Base-by-base conservation (phyloP, 2,329 filamentous ascomycete genomes). In the Elsinoe necatrix region DNA sequence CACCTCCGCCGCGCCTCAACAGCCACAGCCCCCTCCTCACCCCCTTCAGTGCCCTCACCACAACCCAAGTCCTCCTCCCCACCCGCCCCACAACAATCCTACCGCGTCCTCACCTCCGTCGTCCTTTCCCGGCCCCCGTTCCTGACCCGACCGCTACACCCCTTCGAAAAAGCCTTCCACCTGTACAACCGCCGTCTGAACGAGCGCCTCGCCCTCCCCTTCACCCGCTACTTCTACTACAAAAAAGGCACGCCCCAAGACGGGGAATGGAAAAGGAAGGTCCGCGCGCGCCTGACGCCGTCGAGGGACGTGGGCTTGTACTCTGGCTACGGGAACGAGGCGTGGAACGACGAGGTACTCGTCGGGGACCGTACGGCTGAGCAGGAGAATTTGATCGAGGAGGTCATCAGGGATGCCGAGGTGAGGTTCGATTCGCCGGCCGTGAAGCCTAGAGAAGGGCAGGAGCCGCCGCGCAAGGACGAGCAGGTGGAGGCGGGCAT, bases 101-200 rank as follows among this genome's bases (percentile, higher is more conserved):
- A 77, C 63, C 68, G 68, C 29, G 62, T 78, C 57, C 70, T 73
- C 51, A 79, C 84, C 58, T 87, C 89, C 61, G 79, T 96, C 59
- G 82, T 97, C 63, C 83, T 98, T 61, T 93, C 90, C 45, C 89
- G 93, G 25, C 83, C 93, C 48, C 93, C 93, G 5, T 77, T 95
- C 58, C 79, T 98, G 66, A 97, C 93, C 23, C 86, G 87, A 63
- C 79, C 86, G 60, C 84, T 92, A 55, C 87, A 87, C 31, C 79
- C 88, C 11, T 97, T 98, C 73, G 93, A 98, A 73, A 87, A 89
- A 68, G 80, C 92, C 61, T 97, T 86, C 75, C 95, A 86, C 78
- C 90, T 98, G 70, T 98, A 98, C 76, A 93, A 98, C 75, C 92
- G 92, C 66, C 89, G 93, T 12, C 80, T 98, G 59, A 95, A 97